Evolutionary conservation across 352 stramenopile genomes (phyloP), one percentile per base, ranked within the genome.

Genomic region (Phytophthora uliginosa): DNA sequence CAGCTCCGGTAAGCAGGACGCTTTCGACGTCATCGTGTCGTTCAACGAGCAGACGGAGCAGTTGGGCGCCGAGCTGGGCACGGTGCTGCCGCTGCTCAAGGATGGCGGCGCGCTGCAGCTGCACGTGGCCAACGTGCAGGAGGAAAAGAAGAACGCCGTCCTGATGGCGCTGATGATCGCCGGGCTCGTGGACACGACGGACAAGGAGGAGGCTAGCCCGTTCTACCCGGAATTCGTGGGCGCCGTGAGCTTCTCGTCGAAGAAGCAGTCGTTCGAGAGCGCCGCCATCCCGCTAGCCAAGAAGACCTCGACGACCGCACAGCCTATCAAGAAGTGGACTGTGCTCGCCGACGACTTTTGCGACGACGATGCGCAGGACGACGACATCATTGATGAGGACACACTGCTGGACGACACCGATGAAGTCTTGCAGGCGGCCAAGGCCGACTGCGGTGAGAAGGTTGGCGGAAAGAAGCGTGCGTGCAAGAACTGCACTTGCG

Each of bases 401-500:
- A 89, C 86, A 9, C 67, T 97, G 38, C 72, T 98, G 34, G 90
- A 94, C 52, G 86, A 95, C 74, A 92, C 84, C 20, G 88, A 97
- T 57, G 89, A 93, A n/a, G 82, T 96, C 18, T 77, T 95, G 33
- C 73, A 92, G 73, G 75, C 85, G 2, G 86, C 86, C 4, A 86
- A 94, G 67, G 74, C 81, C 36, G 86, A 94, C 54, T 94, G 86
- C 59, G 90, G 73, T 2, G 88, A 93, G 48, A 87, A 94, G 68
- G 95, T 88, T 63, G 86, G 88, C 58, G 92, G 92, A 51, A 98
- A 98, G 79, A 92, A 91, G 72, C 88, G 93, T 56, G 89, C 97
- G 7, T 99, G 98, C 90, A 98, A 98, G 80, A 95, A 99, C 83
- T 99, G 98, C 84, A 98, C 94, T 28, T 99, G 98, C 86, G 98